phyloP scores from a whole-genome alignment of 2,329 filamentous ascomycete genomes.

The Phialemoniopsis sp. region DNA sequence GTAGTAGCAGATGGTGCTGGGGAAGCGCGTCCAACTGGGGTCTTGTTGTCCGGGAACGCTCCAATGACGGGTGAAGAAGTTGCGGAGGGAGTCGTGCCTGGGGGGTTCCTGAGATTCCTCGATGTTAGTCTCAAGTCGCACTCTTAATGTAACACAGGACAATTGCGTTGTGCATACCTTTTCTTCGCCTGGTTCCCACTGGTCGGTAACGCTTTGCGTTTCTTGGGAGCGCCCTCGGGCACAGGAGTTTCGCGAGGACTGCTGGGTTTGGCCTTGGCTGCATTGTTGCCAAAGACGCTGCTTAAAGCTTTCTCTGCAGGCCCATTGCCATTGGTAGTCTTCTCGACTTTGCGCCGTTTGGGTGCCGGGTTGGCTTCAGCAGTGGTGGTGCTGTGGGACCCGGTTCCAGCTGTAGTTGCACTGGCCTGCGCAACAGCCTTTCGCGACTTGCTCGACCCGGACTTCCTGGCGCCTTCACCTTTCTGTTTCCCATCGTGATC shows the following conservation, averaged over 20 bases:
- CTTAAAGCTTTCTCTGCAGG: slow-evolving; percentile 68
- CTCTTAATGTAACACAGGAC: too few species aligned
- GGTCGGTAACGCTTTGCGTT: slow-evolving; percentile 59
- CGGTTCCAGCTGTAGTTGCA: slow-evolving; percentile 9
- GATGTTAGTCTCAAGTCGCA: too few species aligned
- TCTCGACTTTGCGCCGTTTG: slow-evolving; percentile 82
- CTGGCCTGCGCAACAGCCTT: slow-evolving; percentile 46
- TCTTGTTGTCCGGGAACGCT: slow-evolving; percentile 59
- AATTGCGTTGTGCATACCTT: slow-evolving; percentile 46
- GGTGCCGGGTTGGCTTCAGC: slow-evolving; percentile 49
- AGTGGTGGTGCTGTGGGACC: slow-evolving; percentile 37
- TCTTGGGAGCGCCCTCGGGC: slow-evolving; percentile 65
- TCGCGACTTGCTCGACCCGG: slow-evolving; percentile 57
- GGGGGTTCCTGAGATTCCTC: slow-evolving; percentile 12
- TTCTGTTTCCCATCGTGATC: slow-evolving; percentile 54
- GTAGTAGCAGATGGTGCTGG: slow-evolving; percentile 53
- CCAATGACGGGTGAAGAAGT: slow-evolving; percentile 73
- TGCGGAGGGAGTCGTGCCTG: slow-evolving; percentile 62
- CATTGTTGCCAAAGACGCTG: slow-evolving; percentile 43
- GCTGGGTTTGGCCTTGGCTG: slow-evolving; percentile 52
- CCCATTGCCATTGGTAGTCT: slow-evolving; percentile 44
- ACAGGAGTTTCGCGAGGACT: slow-evolving; percentile 68
- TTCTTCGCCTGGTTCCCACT: slow-evolving; percentile 73
- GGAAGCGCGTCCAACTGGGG: slow-evolving; percentile 46
- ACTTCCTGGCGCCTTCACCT: slow-evolving; percentile 54